Conservation (phyloP, 2,329 filamentous ascomycete species). For the Colletotrichum noveboracense region DNA sequence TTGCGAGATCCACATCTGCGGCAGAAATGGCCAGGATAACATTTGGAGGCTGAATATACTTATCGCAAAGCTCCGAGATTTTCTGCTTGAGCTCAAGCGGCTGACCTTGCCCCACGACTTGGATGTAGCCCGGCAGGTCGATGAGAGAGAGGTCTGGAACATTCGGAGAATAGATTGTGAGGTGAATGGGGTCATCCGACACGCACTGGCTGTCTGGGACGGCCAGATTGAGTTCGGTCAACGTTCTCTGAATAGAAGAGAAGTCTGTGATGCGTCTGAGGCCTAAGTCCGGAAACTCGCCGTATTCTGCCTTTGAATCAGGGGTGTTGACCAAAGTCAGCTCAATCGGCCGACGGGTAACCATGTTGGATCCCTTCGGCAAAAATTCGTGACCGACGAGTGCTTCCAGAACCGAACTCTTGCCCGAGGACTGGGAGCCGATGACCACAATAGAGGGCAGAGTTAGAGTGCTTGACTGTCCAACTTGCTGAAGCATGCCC, state of each 20-base stretch:
- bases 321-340: slow-evolving; percentile 96
- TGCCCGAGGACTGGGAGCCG: slow-evolving; percentile 96
- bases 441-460: slow-evolving; percentile 99
- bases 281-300: slow-evolving; percentile 92
- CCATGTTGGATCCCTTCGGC: slow-evolving; percentile 98
- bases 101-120: slow-evolving; percentile 90
- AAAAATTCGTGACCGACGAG: slow-evolving; percentile 98
- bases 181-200: slow-evolving; percentile 93
- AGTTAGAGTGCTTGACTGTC: slow-evolving; percentile 86
- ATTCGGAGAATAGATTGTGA: slow-evolving; percentile 93
- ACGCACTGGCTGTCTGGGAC: slow-evolving; percentile 92
- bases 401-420: slow-evolving; percentile 95
- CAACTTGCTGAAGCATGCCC: slow-evolving; percentile 87
- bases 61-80: slow-evolving; percentile 95
- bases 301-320: slow-evolving; percentile 85
- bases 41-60: slow-evolving; percentile 96
- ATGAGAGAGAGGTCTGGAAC: slow-evolving; percentile 96
- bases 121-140: slow-evolving; percentile 96
- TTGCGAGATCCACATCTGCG: slow-evolving; percentile 95
- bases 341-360: slow-evolving; percentile 93
- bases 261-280: slow-evolving; percentile 93
- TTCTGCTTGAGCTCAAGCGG: slow-evolving; percentile 92
- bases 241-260: slow-evolving; percentile 85
- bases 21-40: slow-evolving; percentile 97
- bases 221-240: slow-evolving; percentile 93